Percentiles rank a stretch among this genome's conserved stretches.
These are phyloP conservation scores for Sanghuangporus sanghuang DNA, from an alignment of 1,284 basidiomycete species.

Conservation along the genomic window DNA sequence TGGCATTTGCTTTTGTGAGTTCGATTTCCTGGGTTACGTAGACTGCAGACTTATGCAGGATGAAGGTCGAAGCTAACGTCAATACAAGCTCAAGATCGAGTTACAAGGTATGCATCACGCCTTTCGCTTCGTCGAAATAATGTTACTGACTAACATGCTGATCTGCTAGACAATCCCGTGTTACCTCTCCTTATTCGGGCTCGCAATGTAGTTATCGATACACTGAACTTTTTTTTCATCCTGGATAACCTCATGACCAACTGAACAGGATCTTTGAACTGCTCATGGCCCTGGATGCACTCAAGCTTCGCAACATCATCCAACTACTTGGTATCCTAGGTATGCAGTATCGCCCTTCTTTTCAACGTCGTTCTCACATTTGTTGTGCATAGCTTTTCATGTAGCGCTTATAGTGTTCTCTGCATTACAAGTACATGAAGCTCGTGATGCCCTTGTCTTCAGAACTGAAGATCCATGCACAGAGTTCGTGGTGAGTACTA, in stretches of 20 bases:
- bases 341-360: conserved; percentile 30
- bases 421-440: conserved; percentile 71
- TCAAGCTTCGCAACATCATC: conserved; percentile 69
- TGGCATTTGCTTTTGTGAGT: conserved; percentile 33
- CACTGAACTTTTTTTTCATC: conserved; percentile 36
- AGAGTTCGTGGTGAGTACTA: conserved; percentile 21
- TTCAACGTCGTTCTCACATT: not conserved
- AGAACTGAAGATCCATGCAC: conserved; percentile 19
- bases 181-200: conserved; percentile 73
- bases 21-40: not conserved
- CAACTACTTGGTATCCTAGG: conserved; percentile 70
- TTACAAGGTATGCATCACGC: conserved; percentile 45
- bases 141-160: not conserved
- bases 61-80: conserved; percentile 51
- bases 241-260: not conserved
- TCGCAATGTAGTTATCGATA: conserved; percentile 66
- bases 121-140: not conserved
- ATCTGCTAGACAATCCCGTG: conserved; percentile 67
- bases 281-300: conserved; percentile 40
- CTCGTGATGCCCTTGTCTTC: conserved; percentile 49
- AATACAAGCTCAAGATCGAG: conserved; percentile 31
- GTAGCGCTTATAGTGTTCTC: conserved; percentile 65
- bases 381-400: conserved; percentile 55
- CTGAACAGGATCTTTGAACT: conserved; percentile 22
- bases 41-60: not conserved